Conservation (phyloP, 306 rosid genomes). For the Quercus dentata region DNA sequence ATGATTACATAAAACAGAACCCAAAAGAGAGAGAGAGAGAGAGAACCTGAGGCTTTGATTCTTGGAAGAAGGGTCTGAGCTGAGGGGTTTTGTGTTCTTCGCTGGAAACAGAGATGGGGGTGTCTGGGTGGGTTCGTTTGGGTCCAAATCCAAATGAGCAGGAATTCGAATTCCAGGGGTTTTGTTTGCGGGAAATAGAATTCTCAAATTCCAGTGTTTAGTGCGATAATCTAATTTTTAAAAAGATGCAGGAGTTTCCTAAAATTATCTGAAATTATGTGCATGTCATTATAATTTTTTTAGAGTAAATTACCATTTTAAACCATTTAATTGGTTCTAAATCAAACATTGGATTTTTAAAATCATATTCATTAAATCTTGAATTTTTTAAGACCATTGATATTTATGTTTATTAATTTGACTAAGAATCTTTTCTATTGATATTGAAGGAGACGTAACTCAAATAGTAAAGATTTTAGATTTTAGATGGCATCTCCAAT, state of each 20-base stretch:
- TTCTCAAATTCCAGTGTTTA: not conserved
- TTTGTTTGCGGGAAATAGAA: not conserved
- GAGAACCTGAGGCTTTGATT: slow-evolving; percentile 14
- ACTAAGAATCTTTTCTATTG: too few relatives aligned
- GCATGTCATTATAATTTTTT: too few relatives aligned
- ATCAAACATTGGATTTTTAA: too few relatives aligned
- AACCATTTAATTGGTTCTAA: too few relatives aligned
- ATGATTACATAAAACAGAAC: not conserved
- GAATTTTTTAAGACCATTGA: too few relatives aligned
- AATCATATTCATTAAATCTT: too few relatives aligned
- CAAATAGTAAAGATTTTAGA: too few relatives aligned
- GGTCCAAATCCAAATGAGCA: not conserved
- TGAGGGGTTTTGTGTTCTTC: not conserved
- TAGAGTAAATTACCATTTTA: too few relatives aligned
- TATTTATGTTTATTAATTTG: too few relatives aligned
- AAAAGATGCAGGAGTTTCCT: not conserved
- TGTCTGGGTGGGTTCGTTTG: not conserved
- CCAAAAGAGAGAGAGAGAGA: not conserved
- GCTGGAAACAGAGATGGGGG: not conserved
- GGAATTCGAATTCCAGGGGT: not conserved
- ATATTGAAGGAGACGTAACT: too few relatives aligned
- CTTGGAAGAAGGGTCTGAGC: slow-evolving; percentile 18
- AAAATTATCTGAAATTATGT: not conserved
- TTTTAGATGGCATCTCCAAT: too few relatives aligned
- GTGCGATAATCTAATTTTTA: too few relatives aligned